Evolutionary conservation across 768 basidiomycete species (phyloP).

Genomic region (Mycena floridula): DNA sequence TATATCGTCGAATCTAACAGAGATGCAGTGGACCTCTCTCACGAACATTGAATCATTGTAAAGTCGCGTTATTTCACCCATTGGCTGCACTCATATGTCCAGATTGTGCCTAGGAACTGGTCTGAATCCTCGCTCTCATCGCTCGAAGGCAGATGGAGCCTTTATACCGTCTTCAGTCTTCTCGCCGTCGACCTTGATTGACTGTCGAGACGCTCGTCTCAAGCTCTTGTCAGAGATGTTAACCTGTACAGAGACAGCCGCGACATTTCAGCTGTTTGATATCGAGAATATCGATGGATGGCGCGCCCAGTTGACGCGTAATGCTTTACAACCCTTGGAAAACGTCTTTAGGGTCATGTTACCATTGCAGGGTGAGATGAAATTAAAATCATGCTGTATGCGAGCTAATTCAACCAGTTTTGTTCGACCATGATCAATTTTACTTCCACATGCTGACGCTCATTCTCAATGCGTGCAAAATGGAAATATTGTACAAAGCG

Average conservation of each 20-base stretch:
- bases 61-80: conserved; percentile 1
- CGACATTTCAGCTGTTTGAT: conserved; percentile 17
- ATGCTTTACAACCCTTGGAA: conserved; percentile 21
- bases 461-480: conserved; percentile 2
- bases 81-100: neutral
- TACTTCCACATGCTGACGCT: conserved; percentile 6
- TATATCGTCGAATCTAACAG: neutral
- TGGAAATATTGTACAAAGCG: conserved; percentile 4
- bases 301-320: conserved; percentile 24
- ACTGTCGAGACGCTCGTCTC: conserved; percentile 26
- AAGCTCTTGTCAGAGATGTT: conserved; percentile 25
- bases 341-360: conserved; percentile 24
- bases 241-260: conserved; percentile 19
- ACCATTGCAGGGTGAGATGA: conserved; percentile 6
- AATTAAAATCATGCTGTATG: neutral
- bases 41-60: conserved; percentile 29
- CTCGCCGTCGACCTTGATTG: conserved; percentile 15
- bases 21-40: conserved; percentile 28
- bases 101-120: conserved; percentile 32
- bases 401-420: conserved; percentile 1
- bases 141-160: conserved; percentile 16
- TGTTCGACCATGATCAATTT: conserved; percentile 5
- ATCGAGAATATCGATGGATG: conserved; percentile 22
- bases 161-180: conserved; percentile 21
- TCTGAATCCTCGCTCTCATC: conserved; percentile 27